phyloP scores from a whole-genome alignment of 768 basidiomycete species.

The Suillus subalutaceus region DNA sequence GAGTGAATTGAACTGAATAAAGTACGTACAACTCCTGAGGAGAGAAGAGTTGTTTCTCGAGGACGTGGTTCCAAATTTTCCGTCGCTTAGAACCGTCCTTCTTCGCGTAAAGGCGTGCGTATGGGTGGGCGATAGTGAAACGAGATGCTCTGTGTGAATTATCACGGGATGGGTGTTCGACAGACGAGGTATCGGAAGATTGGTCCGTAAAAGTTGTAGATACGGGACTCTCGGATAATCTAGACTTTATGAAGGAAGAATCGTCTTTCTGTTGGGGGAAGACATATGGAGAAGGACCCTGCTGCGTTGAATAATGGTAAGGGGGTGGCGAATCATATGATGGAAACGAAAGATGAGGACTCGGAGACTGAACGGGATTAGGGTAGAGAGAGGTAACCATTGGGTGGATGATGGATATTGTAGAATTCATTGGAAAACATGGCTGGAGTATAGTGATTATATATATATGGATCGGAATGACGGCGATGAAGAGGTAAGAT shows the following conservation, averaged over 20 bases:
- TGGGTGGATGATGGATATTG: not conserved
- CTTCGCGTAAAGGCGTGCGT: conserved; percentile 69
- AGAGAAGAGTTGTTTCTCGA: conserved; percentile 72
- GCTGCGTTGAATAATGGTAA: conserved; percentile 8
- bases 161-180: conserved; percentile 22
- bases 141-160: conserved; percentile 21
- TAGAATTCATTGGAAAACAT: not conserved
- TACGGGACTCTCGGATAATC: conserved; percentile 9
- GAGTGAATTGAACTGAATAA: conserved; percentile 2
- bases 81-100: conserved; percentile 66
- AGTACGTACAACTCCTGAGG: conserved; percentile 63
- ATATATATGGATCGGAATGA: not conserved
- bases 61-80: conserved; percentile 77
- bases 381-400: no score
- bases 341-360: not conserved
- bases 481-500: no score
- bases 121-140: conserved; percentile 59
- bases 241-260: conserved; percentile 12
- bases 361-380: no score
- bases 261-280: conserved; percentile 5
- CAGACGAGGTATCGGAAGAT: conserved; percentile 4
- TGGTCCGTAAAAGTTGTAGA: not conserved
- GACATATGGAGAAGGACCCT: conserved; percentile 18
- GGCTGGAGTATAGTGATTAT: not conserved
- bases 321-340: conserved; percentile 7